These are phyloP conservation scores for Sporothrix protearum DNA, from an alignment of 2,329 filamentous ascomycete species.

Conservation along the genomic window DNA sequence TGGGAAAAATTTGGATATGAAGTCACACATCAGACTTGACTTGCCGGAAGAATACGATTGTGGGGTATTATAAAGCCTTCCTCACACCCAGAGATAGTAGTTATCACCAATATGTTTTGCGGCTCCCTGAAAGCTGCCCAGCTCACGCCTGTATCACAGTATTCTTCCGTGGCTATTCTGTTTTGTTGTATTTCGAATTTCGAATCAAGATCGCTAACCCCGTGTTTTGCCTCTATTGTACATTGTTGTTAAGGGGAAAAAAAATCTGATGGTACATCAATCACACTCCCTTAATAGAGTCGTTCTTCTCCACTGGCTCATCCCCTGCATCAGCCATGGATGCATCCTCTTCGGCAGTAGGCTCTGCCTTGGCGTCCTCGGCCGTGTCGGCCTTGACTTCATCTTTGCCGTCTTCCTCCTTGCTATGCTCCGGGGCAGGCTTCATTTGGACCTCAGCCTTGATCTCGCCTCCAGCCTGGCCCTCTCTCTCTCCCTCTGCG, in stretches of 20 bases:
- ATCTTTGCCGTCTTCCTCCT: not conserved
- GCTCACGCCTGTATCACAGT: not conserved
- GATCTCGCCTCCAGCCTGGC: not conserved
- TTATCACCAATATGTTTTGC: not conserved
- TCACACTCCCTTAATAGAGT: not conserved
- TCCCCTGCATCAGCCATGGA: conserved; percentile 21
- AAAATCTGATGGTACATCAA: not conserved
- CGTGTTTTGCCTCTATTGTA: not conserved
- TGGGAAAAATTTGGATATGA: not conserved
- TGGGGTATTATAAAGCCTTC: not conserved
- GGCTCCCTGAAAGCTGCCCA: not conserved
- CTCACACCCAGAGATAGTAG: not conserved
- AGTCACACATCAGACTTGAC: not conserved
- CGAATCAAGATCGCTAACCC: not conserved
- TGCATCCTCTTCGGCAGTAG: conserved; percentile 5
- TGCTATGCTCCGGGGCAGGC: not conserved
- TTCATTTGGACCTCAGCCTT: not conserved
- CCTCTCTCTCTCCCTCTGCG: not conserved
- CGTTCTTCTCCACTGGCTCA: not conserved
- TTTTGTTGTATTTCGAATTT: too few relatives aligned
- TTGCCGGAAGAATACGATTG: not conserved
- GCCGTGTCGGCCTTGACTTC: not conserved
- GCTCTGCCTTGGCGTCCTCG: not conserved
- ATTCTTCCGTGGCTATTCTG: not conserved
- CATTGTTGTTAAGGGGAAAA: not conserved